A percentile compares a stretch with the other conserved stretches of the same genome.
These are phyloP conservation scores for Pueraria montana DNA, from an alignment of 306 rosid genomes.

Conservation along the genomic window DNA sequence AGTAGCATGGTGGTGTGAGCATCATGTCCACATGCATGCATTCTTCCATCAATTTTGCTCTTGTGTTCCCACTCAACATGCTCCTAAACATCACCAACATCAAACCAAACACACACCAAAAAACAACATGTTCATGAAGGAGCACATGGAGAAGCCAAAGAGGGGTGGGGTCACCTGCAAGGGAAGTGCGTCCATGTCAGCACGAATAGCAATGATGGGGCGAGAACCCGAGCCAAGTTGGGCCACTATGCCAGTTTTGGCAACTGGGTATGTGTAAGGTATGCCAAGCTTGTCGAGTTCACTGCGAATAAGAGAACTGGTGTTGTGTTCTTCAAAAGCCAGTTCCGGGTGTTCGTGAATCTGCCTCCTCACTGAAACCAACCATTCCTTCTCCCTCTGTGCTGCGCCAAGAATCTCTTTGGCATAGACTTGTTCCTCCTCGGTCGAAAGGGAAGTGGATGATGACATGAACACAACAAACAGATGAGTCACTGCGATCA, in stretches of 20 bases:
- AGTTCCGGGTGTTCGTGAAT: constrained; percentile 83
- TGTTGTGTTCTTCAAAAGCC: constrained; percentile 69
- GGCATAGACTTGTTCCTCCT: constrained; percentile 42
- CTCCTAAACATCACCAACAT: constrained; percentile 62
- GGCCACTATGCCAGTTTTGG: constrained; percentile 61
- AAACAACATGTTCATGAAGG: too few relatives aligned
- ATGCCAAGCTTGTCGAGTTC: constrained; percentile 69
- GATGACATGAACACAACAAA: constrained; percentile 32
- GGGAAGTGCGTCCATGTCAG: constrained; percentile 64
- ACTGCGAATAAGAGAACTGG: constrained; percentile 72
- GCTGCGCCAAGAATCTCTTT: constrained; percentile 61
- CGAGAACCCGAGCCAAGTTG: constrained; percentile 57
- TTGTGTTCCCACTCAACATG: constrained; percentile 82
- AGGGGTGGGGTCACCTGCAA: constrained; percentile 52
- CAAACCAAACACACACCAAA: neutral
- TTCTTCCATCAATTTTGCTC: constrained; percentile 77
- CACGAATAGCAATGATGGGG: constrained; percentile 59
- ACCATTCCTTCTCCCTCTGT: constrained; percentile 64
- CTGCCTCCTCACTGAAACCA: constrained; percentile 66
- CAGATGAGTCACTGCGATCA: constrained; percentile 35
- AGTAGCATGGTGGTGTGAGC: constrained; percentile 84
- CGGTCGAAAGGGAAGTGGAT: neutral
- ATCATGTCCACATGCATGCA: constrained; percentile 89
- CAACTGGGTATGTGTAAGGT: constrained; percentile 66
- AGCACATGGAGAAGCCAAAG: too few relatives aligned